Base-by-base conservation (phyloP, 2,329 filamentous ascomycete species). In the Fonsecaea pugnacius region DNA sequence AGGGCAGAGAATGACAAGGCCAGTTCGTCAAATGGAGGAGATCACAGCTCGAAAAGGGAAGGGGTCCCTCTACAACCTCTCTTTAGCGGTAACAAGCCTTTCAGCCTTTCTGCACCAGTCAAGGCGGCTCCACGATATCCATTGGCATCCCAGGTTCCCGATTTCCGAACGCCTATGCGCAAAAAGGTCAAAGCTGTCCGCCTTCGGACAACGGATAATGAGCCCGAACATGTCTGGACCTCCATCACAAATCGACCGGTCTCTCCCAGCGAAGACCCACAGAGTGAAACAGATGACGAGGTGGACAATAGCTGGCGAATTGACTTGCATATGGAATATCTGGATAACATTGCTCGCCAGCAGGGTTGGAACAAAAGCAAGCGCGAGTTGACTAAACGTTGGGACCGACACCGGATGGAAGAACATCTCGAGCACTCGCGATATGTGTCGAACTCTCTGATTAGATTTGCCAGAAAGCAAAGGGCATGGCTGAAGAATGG, bases 221-320 rank as follows among this genome's bases (percentile, higher is more conserved):
- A 64, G 12, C 38, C 36, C 16, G 61, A 64, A 32, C 43, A 57
- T 1, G 50, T 67, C 24, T 71, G 70, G 54, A 67, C 64, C 9
- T 72, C 71, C 5, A 60, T 70, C 35, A 68, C 62, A 32, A 63
- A 71, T 59, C 71, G 70, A 30, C 62, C 62, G 1, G 54, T 70
- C 16, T 67, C 67, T 27, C 62, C 64, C 3, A 61, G 59, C n/a
- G 70, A 70, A 64, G 71, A 70, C 2, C 52, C 62, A 32, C 59
- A 60, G 9, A 67, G 60, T 43, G 71, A 72, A 51, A 67, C 70
- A 6, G 71, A 72, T 35, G 71, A 72, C 33, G 71, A 72, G 38
- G 67, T 70, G 18, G 70, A 71, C 48, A 64, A 69, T 35, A 60
- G 63, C 10, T 71, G 67, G 69, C 68, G 66, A 30, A 65, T 69